Conservation (phyloP, 805 yeast species). For the Candida schatavii region DNA sequence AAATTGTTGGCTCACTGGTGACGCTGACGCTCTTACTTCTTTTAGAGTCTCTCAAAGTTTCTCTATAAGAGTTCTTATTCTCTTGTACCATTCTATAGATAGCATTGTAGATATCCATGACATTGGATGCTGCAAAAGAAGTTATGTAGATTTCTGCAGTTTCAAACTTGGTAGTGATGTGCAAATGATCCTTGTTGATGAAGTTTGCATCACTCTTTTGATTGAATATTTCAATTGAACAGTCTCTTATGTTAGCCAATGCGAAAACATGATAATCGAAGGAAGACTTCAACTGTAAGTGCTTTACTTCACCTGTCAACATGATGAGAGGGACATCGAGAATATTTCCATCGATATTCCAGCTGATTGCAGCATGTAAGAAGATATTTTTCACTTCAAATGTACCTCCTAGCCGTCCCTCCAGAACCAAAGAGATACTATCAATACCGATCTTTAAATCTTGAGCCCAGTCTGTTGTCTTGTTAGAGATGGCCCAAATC, state of each 20-base stretch:
- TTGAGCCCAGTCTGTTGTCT: conserved; percentile 68
- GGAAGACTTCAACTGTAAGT: conserved; percentile 58
- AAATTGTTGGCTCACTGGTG: not conserved
- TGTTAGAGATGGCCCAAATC: conserved; percentile 68
- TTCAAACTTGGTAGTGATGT: conserved; percentile 47
- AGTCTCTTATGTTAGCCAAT: conserved; percentile 49
- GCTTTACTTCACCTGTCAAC: conserved; percentile 53
- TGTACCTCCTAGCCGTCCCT: conserved; percentile 79
- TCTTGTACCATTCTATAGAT: conserved; percentile 71
- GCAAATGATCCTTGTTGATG: conserved; percentile 57
- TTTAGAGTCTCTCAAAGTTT: conserved; percentile 64
- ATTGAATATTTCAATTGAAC: conserved; percentile 61
- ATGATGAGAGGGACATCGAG: conserved; percentile 66
- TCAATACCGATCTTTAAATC: conserved; percentile 61
- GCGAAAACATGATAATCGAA: conserved; percentile 87
- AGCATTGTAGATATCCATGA: conserved; percentile 73
- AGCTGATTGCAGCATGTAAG: conserved; percentile 64
- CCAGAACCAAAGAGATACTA: conserved; percentile 48
- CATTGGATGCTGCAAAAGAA: conserved; percentile 80
- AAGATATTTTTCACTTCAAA: conserved; percentile 49
- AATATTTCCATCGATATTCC: conserved; percentile 49
- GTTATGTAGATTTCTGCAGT: conserved; percentile 66
- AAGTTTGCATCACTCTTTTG: conserved; percentile 50
- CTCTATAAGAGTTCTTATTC: conserved; percentile 66
- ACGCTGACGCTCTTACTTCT: conserved; percentile 6